Percentiles rank a stretch among this genome's conserved stretches.
Evolutionary conservation across 2,329 filamentous ascomycete species (phyloP).

Genomic region (Colletotrichum tofieldiae): DNA sequence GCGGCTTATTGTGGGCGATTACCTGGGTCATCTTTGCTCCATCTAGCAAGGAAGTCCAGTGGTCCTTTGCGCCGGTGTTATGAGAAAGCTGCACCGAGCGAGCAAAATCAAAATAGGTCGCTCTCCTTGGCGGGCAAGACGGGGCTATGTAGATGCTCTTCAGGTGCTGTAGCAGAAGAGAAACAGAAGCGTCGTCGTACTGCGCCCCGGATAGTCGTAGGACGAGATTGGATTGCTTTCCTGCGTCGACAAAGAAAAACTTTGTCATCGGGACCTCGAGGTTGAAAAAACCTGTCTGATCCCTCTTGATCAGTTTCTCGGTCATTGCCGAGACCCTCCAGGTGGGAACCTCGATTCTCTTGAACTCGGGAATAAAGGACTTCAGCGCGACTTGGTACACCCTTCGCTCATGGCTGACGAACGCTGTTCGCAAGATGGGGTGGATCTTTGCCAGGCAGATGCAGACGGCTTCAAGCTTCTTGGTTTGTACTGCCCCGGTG

Average conservation of each 20-base stretch:
- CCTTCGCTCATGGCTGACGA: conserved; percentile 62
- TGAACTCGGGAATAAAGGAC: conserved; percentile 61
- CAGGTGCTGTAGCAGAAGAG: conserved; percentile 65
- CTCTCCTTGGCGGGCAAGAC: conserved; percentile 52
- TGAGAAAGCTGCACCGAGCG: conserved; percentile 57
- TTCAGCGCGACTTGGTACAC: conserved; percentile 66
- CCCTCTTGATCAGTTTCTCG: conserved; percentile 60
- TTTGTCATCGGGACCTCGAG: conserved; percentile 63
- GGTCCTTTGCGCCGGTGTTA: conserved; percentile 57
- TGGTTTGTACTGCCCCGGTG: conserved; percentile 58
- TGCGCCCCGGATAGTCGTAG: conserved; percentile 66
- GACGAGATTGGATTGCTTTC: conserved; percentile 63
- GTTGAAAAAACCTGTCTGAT: conserved; percentile 57
- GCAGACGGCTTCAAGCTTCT: conserved; percentile 64
- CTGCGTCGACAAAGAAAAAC: conserved; percentile 66
- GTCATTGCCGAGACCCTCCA: conserved; percentile 57
- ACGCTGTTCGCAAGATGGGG: conserved; percentile 69
- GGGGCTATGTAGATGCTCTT: conserved; percentile 61
- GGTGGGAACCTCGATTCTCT: conserved; percentile 57
- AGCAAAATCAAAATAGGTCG: conserved; percentile 65
- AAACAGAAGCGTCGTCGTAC: conserved; percentile 63
- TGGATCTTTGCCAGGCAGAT: conserved; percentile 61
- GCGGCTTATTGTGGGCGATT: conserved; percentile 59
- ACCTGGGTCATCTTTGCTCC: conserved; percentile 64
- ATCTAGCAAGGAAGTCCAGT: conserved; percentile 63